Percentiles rank a stretch among this genome's conserved stretches.
phyloP scores from a whole-genome alignment of 441 rosid genomes.

The Croton setiger region DNA sequence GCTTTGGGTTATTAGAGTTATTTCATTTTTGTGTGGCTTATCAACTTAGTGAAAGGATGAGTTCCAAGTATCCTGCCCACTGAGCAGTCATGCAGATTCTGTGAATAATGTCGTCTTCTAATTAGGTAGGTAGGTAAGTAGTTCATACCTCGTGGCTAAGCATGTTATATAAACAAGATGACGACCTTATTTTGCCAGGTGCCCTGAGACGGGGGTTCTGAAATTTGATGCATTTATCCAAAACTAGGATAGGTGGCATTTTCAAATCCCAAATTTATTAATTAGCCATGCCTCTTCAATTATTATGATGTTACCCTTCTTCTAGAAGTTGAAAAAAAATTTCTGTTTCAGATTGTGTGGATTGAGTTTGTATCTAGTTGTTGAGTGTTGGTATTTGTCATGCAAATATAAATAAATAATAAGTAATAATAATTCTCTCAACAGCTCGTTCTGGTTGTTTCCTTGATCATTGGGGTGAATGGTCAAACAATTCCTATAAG shows the following conservation, averaged over 20 bases:
- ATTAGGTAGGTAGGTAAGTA: background rate
- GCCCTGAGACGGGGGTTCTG: background rate
- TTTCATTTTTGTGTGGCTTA: background rate
- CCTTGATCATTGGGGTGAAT: too few species aligned
- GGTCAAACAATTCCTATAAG: too few species aligned
- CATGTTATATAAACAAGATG: too few species aligned
- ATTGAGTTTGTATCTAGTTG: too few species aligned
- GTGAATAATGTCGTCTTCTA: background rate
- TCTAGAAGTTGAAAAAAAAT: conserved; percentile 27
- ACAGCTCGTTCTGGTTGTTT: too few species aligned
- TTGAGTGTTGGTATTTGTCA: too few species aligned
- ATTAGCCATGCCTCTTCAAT: background rate
- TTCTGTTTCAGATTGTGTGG: too few species aligned
- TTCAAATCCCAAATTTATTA: background rate
- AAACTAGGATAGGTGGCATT: background rate
- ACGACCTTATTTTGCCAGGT: background rate
- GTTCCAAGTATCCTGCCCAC: background rate
- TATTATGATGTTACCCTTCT: background rate
- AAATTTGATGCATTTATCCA: background rate
- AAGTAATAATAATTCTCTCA: too few species aligned
- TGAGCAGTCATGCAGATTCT: background rate
- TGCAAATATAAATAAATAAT: too few species aligned
- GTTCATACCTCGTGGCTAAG: too few species aligned
- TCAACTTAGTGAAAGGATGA: background rate
- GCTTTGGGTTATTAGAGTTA: background rate